A percentile compares a stretch with the other conserved stretches of the same genome.
phyloP scores from a whole-genome alignment of 192 early-diverging fungal species.

The Umbelopsis ramanniana region DNA sequence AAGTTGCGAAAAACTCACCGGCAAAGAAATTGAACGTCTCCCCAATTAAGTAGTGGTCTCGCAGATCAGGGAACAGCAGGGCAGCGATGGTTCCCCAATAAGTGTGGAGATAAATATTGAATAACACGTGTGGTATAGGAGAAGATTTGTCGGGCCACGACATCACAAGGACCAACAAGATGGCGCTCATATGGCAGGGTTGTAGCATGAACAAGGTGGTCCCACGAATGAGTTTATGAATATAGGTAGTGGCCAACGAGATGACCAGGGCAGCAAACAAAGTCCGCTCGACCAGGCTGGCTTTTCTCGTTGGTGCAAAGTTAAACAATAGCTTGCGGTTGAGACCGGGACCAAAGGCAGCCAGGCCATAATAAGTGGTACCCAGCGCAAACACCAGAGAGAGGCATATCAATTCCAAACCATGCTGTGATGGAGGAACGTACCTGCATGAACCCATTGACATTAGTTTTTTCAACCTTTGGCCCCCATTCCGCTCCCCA shows the following conservation, averaged over 20 bases:
- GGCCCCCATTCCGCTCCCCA: neutral
- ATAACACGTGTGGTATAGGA: constrained; percentile 39
- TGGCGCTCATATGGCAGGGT: constrained; percentile 60
- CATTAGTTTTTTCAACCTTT: neutral
- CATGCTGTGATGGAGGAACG: constrained; percentile 54
- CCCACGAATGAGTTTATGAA: constrained; percentile 48
- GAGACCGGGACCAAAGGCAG: constrained; percentile 17
- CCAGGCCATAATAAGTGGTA: constrained; percentile 41
- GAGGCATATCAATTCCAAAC: constrained; percentile 46
- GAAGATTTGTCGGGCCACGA: constrained; percentile 46
- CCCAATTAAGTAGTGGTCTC: constrained; percentile 49
- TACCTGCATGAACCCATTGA: constrained; percentile 39
- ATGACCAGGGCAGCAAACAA: constrained; percentile 36
- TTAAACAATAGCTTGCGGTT: constrained; percentile 26
- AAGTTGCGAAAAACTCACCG: constrained; percentile 28
- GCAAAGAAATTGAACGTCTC: constrained; percentile 59
- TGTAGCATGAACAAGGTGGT: constrained; percentile 55
- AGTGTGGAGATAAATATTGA: constrained; percentile 63
- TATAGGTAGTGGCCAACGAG: constrained; percentile 44
- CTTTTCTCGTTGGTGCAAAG: constrained; percentile 36
- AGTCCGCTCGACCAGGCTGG: constrained; percentile 35
- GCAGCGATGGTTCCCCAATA: constrained; percentile 60
- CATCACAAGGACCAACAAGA: constrained; percentile 48
- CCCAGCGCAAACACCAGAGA: constrained; percentile 42
- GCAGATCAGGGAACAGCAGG: constrained; percentile 52